Evolutionary conservation across 2,329 filamentous ascomycete genomes (phyloP), one percentile per base, ranked within the genome.

Genomic region (Fusarium denticulatum): DNA sequence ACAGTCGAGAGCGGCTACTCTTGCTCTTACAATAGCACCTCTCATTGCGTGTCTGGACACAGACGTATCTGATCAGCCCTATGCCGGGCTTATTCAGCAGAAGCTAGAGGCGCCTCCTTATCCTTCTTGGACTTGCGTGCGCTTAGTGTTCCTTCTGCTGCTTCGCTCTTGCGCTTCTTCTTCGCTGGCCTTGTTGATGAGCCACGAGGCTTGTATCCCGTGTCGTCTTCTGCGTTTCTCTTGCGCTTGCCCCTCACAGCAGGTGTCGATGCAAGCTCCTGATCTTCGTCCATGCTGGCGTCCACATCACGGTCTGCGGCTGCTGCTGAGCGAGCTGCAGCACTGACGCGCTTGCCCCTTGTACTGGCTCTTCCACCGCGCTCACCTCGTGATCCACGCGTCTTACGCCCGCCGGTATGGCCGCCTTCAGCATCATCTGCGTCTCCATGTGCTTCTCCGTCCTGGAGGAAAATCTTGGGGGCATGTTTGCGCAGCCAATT

Each of bases 401-500:
- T 76, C 76, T 83, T 85, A 59, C 81, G 81, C 20, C 80, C 80
- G 46, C 77, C 78, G 40, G 76, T 76, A 36, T 78, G 76, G 7
- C 69, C 76, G 24, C 75, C 75, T 37, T 79, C 76, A 18, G 78
- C 79, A 57, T 84, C 80, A 34, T 83, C 83, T 28, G 84, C 83
- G 13, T 84, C 82, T 59, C 83, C 82, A 28, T 83, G 81, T 24
- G 73, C 75, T 64, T 79, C 80, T 57, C 91, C 89, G 77, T 95
- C 93, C 80, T 97, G 93, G 26, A 97, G 84, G 84, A 97, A 95
- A 55, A 95, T 91, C 81, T 96, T 92, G 7, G 95, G 93, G 67
- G 94, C 92, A 82, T 97, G 88, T 79, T 94, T 91, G 71, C 94
- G 90, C 18, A 99, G 89, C 96, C 96, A 99, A 82, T 97, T 98